Base-by-base conservation (phyloP, 495 filamentous ascomycete species). In the Emericellopsis terricola region DNA sequence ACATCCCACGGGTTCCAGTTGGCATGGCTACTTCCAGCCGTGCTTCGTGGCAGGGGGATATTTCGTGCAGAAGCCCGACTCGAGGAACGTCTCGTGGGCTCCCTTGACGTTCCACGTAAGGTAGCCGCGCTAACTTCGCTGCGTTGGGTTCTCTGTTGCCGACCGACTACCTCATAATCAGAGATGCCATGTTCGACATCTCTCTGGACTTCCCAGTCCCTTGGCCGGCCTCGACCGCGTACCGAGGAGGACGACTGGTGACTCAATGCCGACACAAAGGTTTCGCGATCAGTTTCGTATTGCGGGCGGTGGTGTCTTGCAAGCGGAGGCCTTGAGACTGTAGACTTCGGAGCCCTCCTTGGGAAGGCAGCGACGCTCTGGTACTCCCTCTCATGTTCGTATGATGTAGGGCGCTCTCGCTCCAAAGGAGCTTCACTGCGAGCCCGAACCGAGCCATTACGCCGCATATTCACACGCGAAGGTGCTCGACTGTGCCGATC, bases 1-100 rank as follows among this genome's bases (percentile, higher is more conserved):
- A 26, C 23, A 6, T 26, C 23, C 23, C 23, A 26, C 6, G 23
- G 23, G 23, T 26, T 11, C 23, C 23, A 26, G 11, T 26, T 26
- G 23, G 23, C 23, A 11, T 26, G 23, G 23, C 23, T 26, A 11
- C 23, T 26, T 11, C 23, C 23, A 6, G 11, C 23, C 23, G 23
- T 11, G 11, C 23, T 26, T 7, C 50, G 47, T 0, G 71, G 71
- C 0, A 71, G 48, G 7, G 65, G 63, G 3, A 68, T 44, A 8
- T 45, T 35, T 13, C 48, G 39, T 11, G 48, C 46, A 7, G 48
- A 51, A 6, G 43, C 31, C 23, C 48, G 40, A 39, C 47, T 51
- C n/a, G n/a, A n/a, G n/a, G n/a, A n/a, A n/a, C n/a, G n/a, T n/a
- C n/a, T n/a, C n/a, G n/a, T n/a, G 20, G 29, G 41, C 7, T 47